A percentile compares a stretch with the other conserved stretches of the same genome.
Conservation (phyloP, 2,329 filamentous ascomycete species). For the Trichophyton verrucosum region DNA sequence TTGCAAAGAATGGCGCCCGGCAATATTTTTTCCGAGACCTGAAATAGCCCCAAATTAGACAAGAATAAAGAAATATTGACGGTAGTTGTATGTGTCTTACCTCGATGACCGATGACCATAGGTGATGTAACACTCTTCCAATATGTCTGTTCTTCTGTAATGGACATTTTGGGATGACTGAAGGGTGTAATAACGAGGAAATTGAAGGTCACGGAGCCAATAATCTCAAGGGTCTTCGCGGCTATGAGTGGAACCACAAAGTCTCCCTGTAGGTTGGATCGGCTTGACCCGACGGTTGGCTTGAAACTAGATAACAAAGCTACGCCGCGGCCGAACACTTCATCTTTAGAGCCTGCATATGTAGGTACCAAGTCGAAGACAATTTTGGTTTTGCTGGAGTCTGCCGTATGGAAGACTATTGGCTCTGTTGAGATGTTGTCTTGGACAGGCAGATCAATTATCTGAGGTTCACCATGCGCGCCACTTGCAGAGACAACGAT, state of each 20-base stretch:
- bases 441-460: slow-evolving; percentile 85
- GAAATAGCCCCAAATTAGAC: slow-evolving; percentile 18
- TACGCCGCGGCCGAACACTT: slow-evolving; percentile 75
- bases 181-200: slow-evolving; percentile 93
- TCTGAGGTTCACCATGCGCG: slow-evolving; percentile 72
- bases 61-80: slow-evolving; percentile 5
- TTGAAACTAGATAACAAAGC: slow-evolving; percentile 79
- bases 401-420: slow-evolving; percentile 71
- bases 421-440: slow-evolving; percentile 91
- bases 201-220: slow-evolving; percentile 92
- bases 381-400: slow-evolving; percentile 70
- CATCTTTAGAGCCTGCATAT: slow-evolving; percentile 70
- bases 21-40: slow-evolving; percentile 80
- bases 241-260: slow-evolving; percentile 84
- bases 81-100: slow-evolving; percentile 15
- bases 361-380: slow-evolving; percentile 93
- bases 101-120: slow-evolving; percentile 63
- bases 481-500: slow-evolving; percentile 78
- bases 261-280: slow-evolving; percentile 87
- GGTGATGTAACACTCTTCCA: slow-evolving; percentile 88
- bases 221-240: slow-evolving; percentile 69
- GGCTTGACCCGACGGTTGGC: slow-evolving; percentile 65
- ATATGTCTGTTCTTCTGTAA: slow-evolving; percentile 83
- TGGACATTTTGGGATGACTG: slow-evolving; percentile 81
- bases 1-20: slow-evolving; percentile 73